Evolutionary conservation across 768 basidiomycete genomes (phyloP).

Genomic region (Serendipita indica): DNA sequence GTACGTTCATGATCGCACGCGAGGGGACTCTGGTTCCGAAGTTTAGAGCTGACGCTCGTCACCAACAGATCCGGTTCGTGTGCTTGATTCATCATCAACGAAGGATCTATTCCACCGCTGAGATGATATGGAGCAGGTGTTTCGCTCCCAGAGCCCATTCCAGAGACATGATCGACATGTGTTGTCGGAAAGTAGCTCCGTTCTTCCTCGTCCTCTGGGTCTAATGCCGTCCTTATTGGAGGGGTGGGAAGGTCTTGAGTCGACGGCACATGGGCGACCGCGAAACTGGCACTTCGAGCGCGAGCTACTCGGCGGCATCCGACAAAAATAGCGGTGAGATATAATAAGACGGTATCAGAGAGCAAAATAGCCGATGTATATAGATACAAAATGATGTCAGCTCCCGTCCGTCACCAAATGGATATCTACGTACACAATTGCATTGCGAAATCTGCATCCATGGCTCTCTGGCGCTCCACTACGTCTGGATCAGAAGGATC

Average conservation of each 20-base stretch:
- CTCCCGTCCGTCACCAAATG: background rate
- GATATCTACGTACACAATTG: slow-evolving; percentile 27
- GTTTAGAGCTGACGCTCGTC: slow-evolving; percentile 10
- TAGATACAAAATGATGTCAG: background rate
- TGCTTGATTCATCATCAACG: slow-evolving; percentile 23
- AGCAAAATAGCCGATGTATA: background rate
- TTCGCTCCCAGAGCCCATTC: background rate
- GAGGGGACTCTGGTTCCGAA: background rate
- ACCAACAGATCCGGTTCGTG: slow-evolving; percentile 39
- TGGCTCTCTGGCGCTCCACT: slow-evolving; percentile 75
- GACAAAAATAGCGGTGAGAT: no score
- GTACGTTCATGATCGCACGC: background rate
- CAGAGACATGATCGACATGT: background rate
- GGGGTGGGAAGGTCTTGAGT: background rate
- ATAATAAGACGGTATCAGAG: slow-evolving; percentile 42
- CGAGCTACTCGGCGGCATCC: slow-evolving; percentile 16
- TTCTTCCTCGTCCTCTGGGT: background rate
- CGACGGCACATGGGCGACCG: background rate
- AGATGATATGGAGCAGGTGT: background rate
- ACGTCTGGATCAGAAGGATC: slow-evolving; percentile 57
- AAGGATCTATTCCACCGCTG: background rate
- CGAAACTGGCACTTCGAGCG: slow-evolving; percentile 16
- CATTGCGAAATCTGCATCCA: slow-evolving; percentile 78
- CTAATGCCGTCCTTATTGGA: background rate
- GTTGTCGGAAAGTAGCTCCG: background rate